phyloP scores from a whole-genome alignment of 2,329 filamentous ascomycete genomes.

The Alternaria infectoria region DNA sequence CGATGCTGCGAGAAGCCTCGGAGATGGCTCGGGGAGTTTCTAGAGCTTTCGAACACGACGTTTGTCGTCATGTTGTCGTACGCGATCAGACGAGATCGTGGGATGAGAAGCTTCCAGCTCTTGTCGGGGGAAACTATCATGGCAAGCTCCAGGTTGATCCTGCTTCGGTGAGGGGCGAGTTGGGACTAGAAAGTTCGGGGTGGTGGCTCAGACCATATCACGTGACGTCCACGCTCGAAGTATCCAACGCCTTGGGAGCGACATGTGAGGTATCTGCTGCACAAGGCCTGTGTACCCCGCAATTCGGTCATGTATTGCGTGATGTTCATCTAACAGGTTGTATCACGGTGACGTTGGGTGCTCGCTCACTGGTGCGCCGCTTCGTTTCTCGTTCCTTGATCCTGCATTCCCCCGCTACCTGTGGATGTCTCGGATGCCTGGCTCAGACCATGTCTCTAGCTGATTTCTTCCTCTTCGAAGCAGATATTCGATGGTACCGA shows the following conservation, averaged over 20 bases:
- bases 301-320: background rate
- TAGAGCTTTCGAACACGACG: conserved; percentile 27
- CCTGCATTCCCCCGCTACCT: conserved; percentile 3
- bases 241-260: background rate
- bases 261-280: background rate
- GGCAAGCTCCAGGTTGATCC: background rate
- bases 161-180: background rate
- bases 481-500: conserved; percentile 83
- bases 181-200: conserved; percentile 11
- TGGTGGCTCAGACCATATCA: conserved; percentile 10
- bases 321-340: background rate
- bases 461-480: conserved; percentile 82
- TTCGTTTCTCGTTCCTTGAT: background rate
- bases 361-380: background rate
- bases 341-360: background rate
- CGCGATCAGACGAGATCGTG: conserved; percentile 1
- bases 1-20: conserved; percentile 25
- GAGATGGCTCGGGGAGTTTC: conserved; percentile 30
- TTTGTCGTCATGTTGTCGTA: conserved; percentile 12
- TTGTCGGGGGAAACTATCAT: background rate
- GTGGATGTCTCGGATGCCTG: conserved; percentile 72
- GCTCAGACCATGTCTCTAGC: conserved; percentile 79
- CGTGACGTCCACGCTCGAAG: conserved; percentile 12
- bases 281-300: background rate
- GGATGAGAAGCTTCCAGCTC: conserved; percentile 1